Evolutionary conservation across 2,329 filamentous ascomycete species (phyloP), one percentile per base, ranked within the genome.

Genomic region (Penicillium polonicum): DNA sequence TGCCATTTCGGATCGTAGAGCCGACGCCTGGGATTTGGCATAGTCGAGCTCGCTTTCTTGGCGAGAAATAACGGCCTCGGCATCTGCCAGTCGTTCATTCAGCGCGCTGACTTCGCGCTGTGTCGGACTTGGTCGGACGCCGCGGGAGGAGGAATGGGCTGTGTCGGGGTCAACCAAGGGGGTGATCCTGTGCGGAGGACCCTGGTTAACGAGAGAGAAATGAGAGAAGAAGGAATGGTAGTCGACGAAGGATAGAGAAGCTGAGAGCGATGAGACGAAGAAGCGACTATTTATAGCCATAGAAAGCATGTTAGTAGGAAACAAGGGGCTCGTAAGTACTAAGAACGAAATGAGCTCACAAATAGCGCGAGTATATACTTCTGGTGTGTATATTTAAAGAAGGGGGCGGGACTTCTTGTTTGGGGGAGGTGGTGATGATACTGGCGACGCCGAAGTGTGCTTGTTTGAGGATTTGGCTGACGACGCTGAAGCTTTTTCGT

Each of bases 101-200:
- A 46, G 12, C 10, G 41, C 21, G 41, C 3, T 45, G 8, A 21
- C 21, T 8, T 46, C 31, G 5, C 31, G 50, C 50, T 46, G 42
- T 3, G n/a, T 0, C 17, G 15, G 50, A 19, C 27, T 38, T n/a
- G 29, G n/a, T 21, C 17, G 41, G n/a, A n/a, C 21, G 15, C 42
- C 17, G n/a, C 4, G 8, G 7, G 23, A 5, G 17, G 27, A 19
- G 4, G 10, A 13, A 27, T n/a, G 51, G 51, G 51, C 51, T 53
- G 25, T 53, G 33, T 27, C 51, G 31, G 51, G 42, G 51, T 42
- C 42, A n/a, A 27, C 51, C 42, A 53, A 33, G 33, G 42, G 42
- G 42, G 23, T 9, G 19, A 9, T 53, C 42, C 51, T 13, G 51
- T 53, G 42, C 41, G 51, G 42, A 38, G 51, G 51, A 23, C 17